phyloP scores from a whole-genome alignment of 257 asterid genomes.

The Anisodus tanguticus region DNA sequence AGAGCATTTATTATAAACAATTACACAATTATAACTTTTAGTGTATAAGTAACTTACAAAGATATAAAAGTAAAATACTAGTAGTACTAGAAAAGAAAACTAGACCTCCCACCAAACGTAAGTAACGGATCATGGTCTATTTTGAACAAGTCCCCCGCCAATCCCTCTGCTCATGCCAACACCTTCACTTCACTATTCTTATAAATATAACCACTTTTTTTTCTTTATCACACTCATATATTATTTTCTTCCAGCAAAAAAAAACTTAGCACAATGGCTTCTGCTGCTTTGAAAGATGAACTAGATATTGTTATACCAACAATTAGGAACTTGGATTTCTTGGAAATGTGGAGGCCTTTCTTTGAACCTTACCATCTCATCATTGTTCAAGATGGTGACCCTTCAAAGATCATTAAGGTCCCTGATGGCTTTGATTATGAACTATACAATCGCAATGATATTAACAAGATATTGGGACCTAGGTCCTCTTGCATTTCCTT shows the following conservation, averaged over 20 bases:
- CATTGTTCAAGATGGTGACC: conserved; percentile 36
- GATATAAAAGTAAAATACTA: background rate
- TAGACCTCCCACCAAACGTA: background rate
- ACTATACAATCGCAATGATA: conserved; percentile 34
- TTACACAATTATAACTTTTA: background rate
- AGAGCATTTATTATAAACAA: background rate
- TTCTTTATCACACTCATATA: background rate
- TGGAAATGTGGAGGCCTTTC: conserved; percentile 36
- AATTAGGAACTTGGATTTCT: conserved; percentile 34
- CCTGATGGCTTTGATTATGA: conserved; percentile 35
- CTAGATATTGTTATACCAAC: conserved; percentile 32
- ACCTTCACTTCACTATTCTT: background rate
- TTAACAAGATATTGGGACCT: conserved; percentile 29
- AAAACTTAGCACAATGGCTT: background rate
- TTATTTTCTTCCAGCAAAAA: background rate
- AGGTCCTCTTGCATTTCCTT: conserved; percentile 32
- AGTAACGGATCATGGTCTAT: background rate
- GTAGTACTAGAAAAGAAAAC: background rate
- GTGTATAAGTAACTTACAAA: background rate
- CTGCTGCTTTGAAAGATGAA: conserved; percentile 35
- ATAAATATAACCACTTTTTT: background rate
- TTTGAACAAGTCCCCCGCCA: conserved; percentile 24
- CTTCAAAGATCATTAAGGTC: conserved; percentile 32
- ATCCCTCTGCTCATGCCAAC: conserved; percentile 14
- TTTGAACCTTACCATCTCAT: conserved; percentile 34